Evolutionary conservation across 768 basidiomycete genomes (phyloP), one percentile per base, ranked within the genome.

Genomic region (Dictyophora rubrovolvata): DNA sequence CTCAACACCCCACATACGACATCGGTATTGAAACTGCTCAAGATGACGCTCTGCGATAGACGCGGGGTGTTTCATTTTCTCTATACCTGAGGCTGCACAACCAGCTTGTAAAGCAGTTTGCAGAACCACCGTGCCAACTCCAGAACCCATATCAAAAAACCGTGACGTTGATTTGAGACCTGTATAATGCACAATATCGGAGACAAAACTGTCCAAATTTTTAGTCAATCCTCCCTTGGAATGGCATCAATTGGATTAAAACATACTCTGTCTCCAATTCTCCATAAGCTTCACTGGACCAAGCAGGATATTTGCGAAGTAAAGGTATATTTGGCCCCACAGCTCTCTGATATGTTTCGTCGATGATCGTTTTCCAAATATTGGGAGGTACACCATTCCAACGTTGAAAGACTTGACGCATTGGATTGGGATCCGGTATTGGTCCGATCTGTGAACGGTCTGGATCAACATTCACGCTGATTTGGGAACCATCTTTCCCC

Each of bases 331-430:
- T 83, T 0, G 96, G 96, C 5, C 94, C 94, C 1, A 97, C 93
- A 17, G 84, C 83, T 23, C 96, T 83, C 67, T 97, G 92, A 66
- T 99, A 98, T 37, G 86, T 89, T 74, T 97, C 93, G 48, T 93
- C 92, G 55, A 89, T 77, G 52, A 95, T 80, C 47, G 86, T 84
- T 73, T 84, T 77, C 59, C 87, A 74, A 1, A 93, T 79, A 35
- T 79, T 77, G 51, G 82, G 75, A 0, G 84, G 87, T 23, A 93
- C 67, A 2, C 81, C 83, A 1, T 65, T 72, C 18, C 72, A 65
- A 0, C 70, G 71, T 85, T 86, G 88, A 0, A 70, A n/a, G 0
- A 53, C 17, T 34, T 57, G 35, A 11, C 60, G 53, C 42, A 62
- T 53, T 23, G 53, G 62, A 46, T 62, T 62, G 12, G 60, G 60